phyloP scores from a whole-genome alignment of 257 asterid genomes.

The Solanum chiquidenum region DNA sequence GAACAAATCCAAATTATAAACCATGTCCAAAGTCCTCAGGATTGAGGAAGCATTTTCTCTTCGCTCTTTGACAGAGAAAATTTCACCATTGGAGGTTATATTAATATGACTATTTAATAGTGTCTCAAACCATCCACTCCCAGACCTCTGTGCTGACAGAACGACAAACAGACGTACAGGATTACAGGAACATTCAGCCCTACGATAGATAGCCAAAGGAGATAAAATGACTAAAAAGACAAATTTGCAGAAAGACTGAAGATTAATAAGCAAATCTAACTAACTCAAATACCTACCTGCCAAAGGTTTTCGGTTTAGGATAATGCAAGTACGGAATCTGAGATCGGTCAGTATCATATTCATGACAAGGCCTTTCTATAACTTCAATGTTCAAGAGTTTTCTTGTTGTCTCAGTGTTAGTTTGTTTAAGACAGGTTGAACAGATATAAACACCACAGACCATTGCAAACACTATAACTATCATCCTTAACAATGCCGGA shows the following conservation, averaged over 20 bases:
- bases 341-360: slow-evolving; percentile 25
- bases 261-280: neutral
- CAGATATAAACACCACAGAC: slow-evolving; percentile 61
- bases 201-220: neutral
- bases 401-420: slow-evolving; percentile 15
- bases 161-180: slow-evolving; percentile 8
- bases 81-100: slow-evolving; percentile 10
- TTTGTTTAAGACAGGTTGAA: slow-evolving; percentile 59
- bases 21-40: neutral
- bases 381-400: slow-evolving; percentile 24
- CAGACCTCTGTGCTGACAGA: slow-evolving; percentile 12
- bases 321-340: slow-evolving; percentile 58
- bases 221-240: neutral
- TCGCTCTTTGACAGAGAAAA: slow-evolving; percentile 8
- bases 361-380: slow-evolving; percentile 24
- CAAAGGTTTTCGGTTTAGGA: slow-evolving; percentile 72
- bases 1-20: slow-evolving; percentile 7
- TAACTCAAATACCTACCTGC: slow-evolving; percentile 28
- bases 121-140: slow-evolving; percentile 20
- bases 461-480: slow-evolving; percentile 61
- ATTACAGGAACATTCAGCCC: slow-evolving; percentile 12
- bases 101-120: slow-evolving; percentile 6
- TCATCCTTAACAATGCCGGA: slow-evolving; percentile 51
- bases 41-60: slow-evolving; percentile 3
- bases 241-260: neutral